Conservation (phyloP, 2,329 filamentous ascomycete genomes). For the Cytospora schulzeri region DNA sequence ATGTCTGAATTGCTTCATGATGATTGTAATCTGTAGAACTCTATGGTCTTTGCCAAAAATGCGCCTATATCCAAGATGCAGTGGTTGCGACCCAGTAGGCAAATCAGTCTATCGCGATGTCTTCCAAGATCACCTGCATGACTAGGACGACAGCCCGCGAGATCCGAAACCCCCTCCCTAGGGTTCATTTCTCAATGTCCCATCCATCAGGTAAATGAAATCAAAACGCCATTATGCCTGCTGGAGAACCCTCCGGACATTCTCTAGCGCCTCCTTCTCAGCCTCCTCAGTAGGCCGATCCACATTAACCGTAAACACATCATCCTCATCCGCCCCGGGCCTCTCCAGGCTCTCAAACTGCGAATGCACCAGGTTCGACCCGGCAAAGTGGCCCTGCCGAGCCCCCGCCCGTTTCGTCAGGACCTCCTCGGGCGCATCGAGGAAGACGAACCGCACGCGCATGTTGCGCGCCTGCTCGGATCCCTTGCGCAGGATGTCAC, state of each 20-base stretch:
- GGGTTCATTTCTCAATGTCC: too few relatives aligned
- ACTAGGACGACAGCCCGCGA: neutral
- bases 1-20: neutral
- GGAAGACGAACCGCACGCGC: slow-evolving; percentile 71
- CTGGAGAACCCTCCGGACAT: slow-evolving; percentile 28
- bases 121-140: neutral
- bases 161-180: neutral
- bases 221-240: neutral
- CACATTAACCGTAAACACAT: slow-evolving; percentile 57
- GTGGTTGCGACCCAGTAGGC: too few relatives aligned
- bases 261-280: slow-evolving; percentile 44
- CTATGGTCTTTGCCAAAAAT: too few relatives aligned
- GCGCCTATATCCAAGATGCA: too few relatives aligned
- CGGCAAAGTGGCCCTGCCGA: slow-evolving; percentile 74
- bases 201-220: neutral
- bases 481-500: slow-evolving; percentile 65
- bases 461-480: slow-evolving; percentile 57
- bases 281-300: slow-evolving; percentile 47
- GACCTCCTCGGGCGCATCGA: slow-evolving; percentile 64
- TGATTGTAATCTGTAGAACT: neutral
- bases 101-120: too few relatives aligned
- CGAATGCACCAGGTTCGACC: slow-evolving; percentile 71
- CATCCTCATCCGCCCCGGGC: slow-evolving; percentile 51
- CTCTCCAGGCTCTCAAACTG: slow-evolving; percentile 70
- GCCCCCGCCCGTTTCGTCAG: slow-evolving; percentile 63